These are phyloP conservation scores for Curvularia verruculosa DNA, from an alignment of 2,329 filamentous ascomycete species.

Conservation along the genomic window DNA sequence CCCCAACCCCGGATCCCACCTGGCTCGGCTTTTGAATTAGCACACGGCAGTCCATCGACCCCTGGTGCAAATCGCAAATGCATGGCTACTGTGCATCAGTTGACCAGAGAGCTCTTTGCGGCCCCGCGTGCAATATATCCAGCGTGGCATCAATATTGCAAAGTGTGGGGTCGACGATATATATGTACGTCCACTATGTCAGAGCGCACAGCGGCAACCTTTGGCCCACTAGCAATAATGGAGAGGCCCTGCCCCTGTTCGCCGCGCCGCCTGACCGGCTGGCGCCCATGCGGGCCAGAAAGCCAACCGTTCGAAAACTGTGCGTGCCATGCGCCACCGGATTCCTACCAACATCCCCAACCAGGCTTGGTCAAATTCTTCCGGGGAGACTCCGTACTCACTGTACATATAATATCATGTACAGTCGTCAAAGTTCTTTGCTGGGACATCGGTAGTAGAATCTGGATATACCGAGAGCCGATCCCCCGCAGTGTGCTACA, in stretches of 20 bases:
- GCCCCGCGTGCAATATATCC: slow-evolving; percentile 21
- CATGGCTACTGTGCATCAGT: slow-evolving; percentile 17
- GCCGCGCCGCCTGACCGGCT: slow-evolving; percentile 10
- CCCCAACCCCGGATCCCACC: slow-evolving; percentile 18
- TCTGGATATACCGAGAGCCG: slow-evolving; percentile 22
- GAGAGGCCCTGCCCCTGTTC: neutral
- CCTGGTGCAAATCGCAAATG: slow-evolving; percentile 12
- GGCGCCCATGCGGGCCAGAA: slow-evolving; percentile 1
- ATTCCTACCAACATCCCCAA: slow-evolving; percentile 5
- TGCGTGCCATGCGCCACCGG: slow-evolving; percentile 17
- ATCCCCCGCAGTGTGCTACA: slow-evolving; percentile 35
- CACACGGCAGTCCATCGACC: slow-evolving; percentile 20
- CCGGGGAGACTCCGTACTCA: neutral
- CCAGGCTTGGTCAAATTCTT: neutral
- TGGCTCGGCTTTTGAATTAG: slow-evolving; percentile 15
- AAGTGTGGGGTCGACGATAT: slow-evolving; percentile 24
- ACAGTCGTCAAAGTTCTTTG: neutral
- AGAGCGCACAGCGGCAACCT: slow-evolving; percentile 2
- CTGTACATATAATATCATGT: neutral
- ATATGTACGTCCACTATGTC: slow-evolving; percentile 17
- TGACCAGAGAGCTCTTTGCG: slow-evolving; percentile 19
- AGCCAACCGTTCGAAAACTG: slow-evolving; percentile 14
- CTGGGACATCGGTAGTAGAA: neutral
- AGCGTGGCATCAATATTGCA: slow-evolving; percentile 28
- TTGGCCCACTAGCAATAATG: slow-evolving; percentile 3